Conservation (phyloP, 257 asterid species). For the Nicotiana tomentosiformis region DNA sequence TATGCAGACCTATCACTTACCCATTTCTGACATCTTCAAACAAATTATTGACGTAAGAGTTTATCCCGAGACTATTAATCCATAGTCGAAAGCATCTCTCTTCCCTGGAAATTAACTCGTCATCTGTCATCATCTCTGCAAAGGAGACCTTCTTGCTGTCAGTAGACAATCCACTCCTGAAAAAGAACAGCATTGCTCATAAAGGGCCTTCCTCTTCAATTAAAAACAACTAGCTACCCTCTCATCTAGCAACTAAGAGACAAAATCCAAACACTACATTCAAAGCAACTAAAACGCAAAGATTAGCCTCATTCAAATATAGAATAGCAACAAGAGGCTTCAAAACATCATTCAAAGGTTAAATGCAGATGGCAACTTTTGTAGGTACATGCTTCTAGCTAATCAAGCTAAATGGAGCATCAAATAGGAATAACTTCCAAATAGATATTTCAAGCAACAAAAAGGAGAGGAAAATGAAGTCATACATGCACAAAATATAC, state of each 20-base stretch:
- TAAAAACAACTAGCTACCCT: neutral
- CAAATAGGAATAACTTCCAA: neutral
- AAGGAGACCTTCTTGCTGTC: constrained; percentile 73
- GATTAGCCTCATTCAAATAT: neutral
- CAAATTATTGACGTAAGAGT: constrained; percentile 75
- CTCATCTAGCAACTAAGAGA: neutral
- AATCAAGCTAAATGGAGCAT: neutral
- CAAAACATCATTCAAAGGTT: neutral
- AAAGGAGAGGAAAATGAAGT: neutral
- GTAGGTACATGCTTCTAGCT: neutral
- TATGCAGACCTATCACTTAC: constrained; percentile 31
- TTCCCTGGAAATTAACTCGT: constrained; percentile 87
- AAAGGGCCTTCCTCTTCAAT: neutral
- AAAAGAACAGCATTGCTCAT: constrained; percentile 9
- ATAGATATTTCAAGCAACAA: neutral
- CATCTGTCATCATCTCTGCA: constrained; percentile 98
- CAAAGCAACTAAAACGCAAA: neutral
- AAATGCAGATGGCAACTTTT: neutral
- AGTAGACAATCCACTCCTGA: constrained; percentile 90
- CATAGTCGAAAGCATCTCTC: constrained; percentile 97
- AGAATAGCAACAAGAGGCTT: neutral
- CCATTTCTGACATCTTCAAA: constrained; percentile 96
- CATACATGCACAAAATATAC: neutral
- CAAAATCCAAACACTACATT: neutral
- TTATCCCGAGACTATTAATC: constrained; percentile 92